Evolutionary conservation across 257 asterid species (phyloP).

Genomic region (Capsicum rhomboideum): DNA sequence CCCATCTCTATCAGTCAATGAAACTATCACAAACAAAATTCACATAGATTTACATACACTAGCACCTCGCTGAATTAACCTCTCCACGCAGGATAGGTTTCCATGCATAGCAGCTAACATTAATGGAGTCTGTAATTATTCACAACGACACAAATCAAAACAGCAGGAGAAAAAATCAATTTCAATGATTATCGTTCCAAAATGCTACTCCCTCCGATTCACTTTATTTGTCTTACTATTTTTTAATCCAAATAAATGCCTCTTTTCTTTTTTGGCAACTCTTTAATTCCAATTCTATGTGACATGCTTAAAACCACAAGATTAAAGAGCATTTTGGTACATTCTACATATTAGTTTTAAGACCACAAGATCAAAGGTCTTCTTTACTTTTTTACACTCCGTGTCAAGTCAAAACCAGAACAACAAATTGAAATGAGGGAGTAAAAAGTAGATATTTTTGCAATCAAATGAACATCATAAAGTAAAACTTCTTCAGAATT

Average conservation of each 20-base stretch:
- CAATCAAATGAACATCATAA: not conserved
- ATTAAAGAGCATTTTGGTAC: too few relatives aligned
- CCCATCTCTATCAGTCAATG: not conserved
- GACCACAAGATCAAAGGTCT: too few relatives aligned
- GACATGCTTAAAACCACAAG: too few relatives aligned
- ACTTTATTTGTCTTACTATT: too few relatives aligned
- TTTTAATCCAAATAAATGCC: too few relatives aligned
- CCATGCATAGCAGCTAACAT: constrained; percentile 90
- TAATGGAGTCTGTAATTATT: constrained; percentile 61
- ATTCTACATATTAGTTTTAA: too few relatives aligned
- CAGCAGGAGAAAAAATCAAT: not conserved
- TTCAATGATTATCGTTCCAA: not conserved
- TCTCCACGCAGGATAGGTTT: constrained; percentile 50
- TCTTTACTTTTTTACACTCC: too few relatives aligned
- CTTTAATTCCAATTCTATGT: too few relatives aligned
- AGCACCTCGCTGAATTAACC: constrained; percentile 71
- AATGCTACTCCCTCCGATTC: not conserved
- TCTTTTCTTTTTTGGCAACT: too few relatives aligned
- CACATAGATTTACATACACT: constrained; percentile 66
- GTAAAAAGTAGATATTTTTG: not conserved
- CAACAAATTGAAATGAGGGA: too few relatives aligned
- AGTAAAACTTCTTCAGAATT: not conserved
- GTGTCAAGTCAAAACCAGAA: too few relatives aligned
- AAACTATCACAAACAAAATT: not conserved
- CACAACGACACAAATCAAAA: constrained; percentile 7